These are phyloP conservation scores for Rhynchospora breviuscula DNA, from an alignment of 176 grass and related monocot genomes.

Conservation along the genomic window DNA sequence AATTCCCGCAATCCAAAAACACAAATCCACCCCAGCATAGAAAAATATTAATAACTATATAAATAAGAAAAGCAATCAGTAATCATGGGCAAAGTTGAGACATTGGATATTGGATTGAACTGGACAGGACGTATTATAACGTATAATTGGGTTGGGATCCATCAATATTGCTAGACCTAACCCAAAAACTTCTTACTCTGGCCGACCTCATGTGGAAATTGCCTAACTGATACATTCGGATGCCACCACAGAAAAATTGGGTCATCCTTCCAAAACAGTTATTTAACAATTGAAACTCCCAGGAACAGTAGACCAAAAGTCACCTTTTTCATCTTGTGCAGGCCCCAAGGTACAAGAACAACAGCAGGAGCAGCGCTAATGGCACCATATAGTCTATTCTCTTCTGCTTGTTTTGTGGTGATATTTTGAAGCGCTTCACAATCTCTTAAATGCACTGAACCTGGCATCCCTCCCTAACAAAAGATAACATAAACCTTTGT, in stretches of 20 bases:
- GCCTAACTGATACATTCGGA: background rate
- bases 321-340: constrained; percentile 81
- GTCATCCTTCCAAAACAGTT: background rate
- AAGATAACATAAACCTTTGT: background rate
- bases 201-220: background rate
- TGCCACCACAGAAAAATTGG: background rate
- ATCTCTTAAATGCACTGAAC: constrained; percentile 80
- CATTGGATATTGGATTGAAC: background rate
- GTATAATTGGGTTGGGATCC: background rate
- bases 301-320: background rate
- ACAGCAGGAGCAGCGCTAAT: constrained; percentile 84
- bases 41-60: background rate
- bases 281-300: background rate
- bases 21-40: background rate
- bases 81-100: background rate
- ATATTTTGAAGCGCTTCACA: constrained; percentile 64
- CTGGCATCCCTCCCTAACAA: constrained; percentile 87
- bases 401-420: constrained; percentile 68
- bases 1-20: background rate
- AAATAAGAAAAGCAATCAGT: constrained; percentile 15
- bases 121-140: background rate
- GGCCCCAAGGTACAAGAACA: constrained; percentile 76
- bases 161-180: background rate
- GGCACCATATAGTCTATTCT: constrained; percentile 79
- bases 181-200: background rate